A percentile compares a stretch with the other conserved stretches of the same genome.
Evolutionary conservation across 805 yeast genomes (phyloP).

Genomic region (Dipodascus geniculatus): DNA sequence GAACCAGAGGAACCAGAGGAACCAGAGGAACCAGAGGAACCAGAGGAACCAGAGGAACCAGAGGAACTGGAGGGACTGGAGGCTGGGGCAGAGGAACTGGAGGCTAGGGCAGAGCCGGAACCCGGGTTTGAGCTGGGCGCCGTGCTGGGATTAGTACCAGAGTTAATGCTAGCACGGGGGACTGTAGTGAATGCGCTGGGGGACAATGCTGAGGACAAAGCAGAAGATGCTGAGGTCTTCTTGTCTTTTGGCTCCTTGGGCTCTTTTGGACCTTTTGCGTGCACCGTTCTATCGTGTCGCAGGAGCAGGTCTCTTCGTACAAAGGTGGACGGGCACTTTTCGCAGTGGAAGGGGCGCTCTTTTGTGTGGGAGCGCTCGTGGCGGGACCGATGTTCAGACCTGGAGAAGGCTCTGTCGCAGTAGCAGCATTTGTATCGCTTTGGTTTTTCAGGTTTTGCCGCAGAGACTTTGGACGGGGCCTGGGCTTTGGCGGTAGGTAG

Average conservation of each 20-base stretch:
- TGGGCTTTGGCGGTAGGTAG: neutral
- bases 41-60: no score
- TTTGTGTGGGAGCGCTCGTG: slow-evolving; percentile 75
- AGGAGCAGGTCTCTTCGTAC: slow-evolving; percentile 69
- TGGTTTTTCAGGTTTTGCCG: neutral
- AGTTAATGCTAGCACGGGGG: no score
- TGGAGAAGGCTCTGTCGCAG: slow-evolving; percentile 70
- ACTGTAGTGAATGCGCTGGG: no score
- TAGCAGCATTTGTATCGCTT: slow-evolving; percentile 66
- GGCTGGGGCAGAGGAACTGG: no score
- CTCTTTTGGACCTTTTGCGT: slow-evolving; percentile 22
- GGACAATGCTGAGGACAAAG: no score
- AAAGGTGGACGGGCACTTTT: slow-evolving; percentile 56
- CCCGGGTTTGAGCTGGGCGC: no score
- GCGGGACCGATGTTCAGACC: slow-evolving; percentile 66
- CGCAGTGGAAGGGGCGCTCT: slow-evolving; percentile 68
- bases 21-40: no score
- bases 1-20: no score
- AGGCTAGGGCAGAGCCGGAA: no score
- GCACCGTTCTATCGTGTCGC: slow-evolving; percentile 72
- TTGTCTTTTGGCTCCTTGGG: neutral
- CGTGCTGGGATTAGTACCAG: no score
- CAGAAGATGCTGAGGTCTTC: no score
- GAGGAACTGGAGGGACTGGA: no score
- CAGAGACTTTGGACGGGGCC: neutral